A percentile compares a stretch with the other conserved stretches of the same genome.
Conservation (phyloP, 768 basidiomycete species). For the Terana coerulea region DNA sequence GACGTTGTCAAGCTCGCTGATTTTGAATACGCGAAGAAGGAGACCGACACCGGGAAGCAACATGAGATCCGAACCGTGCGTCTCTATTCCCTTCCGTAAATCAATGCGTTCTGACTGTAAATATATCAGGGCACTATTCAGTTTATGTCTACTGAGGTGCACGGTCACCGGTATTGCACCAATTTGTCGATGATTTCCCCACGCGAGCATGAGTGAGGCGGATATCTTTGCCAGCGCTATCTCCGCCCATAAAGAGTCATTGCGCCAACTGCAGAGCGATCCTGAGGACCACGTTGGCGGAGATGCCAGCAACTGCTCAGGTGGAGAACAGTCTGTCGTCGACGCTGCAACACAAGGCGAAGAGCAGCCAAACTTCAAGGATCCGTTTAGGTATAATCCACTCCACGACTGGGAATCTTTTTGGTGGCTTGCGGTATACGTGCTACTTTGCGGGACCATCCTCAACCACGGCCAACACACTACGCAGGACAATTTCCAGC, state of each 20-base stretch:
- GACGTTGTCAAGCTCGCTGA: conserved; percentile 1
- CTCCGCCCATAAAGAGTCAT: background rate
- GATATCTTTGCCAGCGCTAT: background rate
- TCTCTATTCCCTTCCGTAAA: background rate
- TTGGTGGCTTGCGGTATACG: conserved; percentile 14
- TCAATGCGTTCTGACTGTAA: background rate
- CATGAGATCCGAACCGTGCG: conserved; percentile 1
- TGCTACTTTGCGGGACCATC: background rate
- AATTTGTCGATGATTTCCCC: background rate
- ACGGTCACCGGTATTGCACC: background rate
- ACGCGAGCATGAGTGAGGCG: background rate
- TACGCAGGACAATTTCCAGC: too few relatives aligned
- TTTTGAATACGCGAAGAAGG: conserved; percentile 6
- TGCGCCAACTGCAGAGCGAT: background rate
- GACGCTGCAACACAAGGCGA: background rate
- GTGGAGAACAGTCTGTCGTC: background rate
- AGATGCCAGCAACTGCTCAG: background rate
- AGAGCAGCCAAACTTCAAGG: background rate
- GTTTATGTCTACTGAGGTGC: background rate
- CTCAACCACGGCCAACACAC: too few relatives aligned
- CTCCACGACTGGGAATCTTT: conserved; percentile 10
- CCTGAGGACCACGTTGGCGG: background rate
- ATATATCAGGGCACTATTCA: background rate
- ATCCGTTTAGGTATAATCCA: background rate
- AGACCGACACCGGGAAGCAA: background rate